Percentiles rank a stretch among this genome's conserved stretches.
Conservation (phyloP, 2,329 filamentous ascomycete species). For the Venturia aucupariae region DNA sequence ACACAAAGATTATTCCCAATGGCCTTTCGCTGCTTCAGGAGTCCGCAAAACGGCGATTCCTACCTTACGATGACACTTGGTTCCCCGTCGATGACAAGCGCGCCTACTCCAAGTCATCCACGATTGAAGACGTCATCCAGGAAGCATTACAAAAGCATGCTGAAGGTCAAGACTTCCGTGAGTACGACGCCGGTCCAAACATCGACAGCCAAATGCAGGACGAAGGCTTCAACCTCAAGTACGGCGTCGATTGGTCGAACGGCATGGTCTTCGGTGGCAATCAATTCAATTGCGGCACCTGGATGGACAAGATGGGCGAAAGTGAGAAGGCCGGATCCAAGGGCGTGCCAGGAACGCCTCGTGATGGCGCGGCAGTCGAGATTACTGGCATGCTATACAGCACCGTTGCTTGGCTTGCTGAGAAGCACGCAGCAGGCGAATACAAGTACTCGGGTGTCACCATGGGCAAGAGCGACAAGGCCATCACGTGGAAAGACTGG, state of each 20-base stretch:
- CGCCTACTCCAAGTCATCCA: slow-evolving; percentile 77
- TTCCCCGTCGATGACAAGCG: slow-evolving; percentile 72
- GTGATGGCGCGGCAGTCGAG: slow-evolving; percentile 89
- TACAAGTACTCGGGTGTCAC: slow-evolving; percentile 69
- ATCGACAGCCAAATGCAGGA: slow-evolving; percentile 91
- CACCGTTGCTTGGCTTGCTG: slow-evolving; percentile 68
- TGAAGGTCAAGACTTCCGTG: slow-evolving; percentile 79
- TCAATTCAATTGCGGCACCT: slow-evolving; percentile 91
- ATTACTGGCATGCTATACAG: slow-evolving; percentile 93
- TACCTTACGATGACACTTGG: slow-evolving; percentile 94
- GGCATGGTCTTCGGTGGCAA: slow-evolving; percentile 92
- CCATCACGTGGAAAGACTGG: slow-evolving; percentile 69
- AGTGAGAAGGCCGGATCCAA: slow-evolving; percentile 84
- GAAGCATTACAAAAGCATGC: slow-evolving; percentile 91
- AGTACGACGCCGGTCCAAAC: slow-evolving; percentile 82
- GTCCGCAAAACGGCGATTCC: slow-evolving; percentile 72
- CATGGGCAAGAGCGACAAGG: slow-evolving; percentile 41
- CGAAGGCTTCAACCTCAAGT: slow-evolving; percentile 84
- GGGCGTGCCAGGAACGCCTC: slow-evolving; percentile 89
- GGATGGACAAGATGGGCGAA: slow-evolving; percentile 99
- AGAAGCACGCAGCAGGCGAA: slow-evolving; percentile 56
- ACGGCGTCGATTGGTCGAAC: slow-evolving; percentile 82
- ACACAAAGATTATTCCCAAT: slow-evolving; percentile 69
- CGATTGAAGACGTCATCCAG: slow-evolving; percentile 81
- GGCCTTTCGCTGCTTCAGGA: slow-evolving; percentile 65